These are phyloP conservation scores for Coprinopsis marcescibilis DNA, from an alignment of 768 basidiomycete genomes.

Conservation along the genomic window DNA sequence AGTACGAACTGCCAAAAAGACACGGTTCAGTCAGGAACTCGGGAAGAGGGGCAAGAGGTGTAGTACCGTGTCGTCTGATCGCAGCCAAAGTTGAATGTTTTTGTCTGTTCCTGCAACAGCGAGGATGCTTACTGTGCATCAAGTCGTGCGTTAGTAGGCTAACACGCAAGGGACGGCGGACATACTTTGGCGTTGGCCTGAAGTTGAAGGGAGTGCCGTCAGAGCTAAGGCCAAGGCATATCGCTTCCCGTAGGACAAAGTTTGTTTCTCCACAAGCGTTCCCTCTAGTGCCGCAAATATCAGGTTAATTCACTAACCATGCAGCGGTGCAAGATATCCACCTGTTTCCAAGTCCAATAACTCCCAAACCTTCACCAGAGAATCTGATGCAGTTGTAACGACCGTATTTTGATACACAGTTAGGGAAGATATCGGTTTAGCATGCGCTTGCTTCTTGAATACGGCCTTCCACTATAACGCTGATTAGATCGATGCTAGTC, in stretches of 20 bases:
- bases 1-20: conserved; percentile 44
- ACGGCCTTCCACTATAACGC: conserved; percentile 51
- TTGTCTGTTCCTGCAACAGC: conserved; percentile 81
- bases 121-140: conserved; percentile 63
- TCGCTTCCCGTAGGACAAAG: conserved; percentile 56
- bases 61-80: conserved; percentile 49
- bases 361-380: conserved; percentile 70
- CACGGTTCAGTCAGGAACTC: too few relatives aligned
- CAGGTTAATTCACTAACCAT: not conserved
- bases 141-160: not conserved
- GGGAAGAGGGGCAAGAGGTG: not conserved
- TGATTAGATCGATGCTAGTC: conserved; percentile 10
- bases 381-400: conserved; percentile 82
- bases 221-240: conserved; percentile 72
- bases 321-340: conserved; percentile 10
- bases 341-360: conserved; percentile 28
- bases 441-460: conserved; percentile 52
- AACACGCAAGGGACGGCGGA: conserved; percentile 1
- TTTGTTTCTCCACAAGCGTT: conserved; percentile 44
- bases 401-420: conserved; percentile 43
- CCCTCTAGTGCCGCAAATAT: conserved; percentile 20
- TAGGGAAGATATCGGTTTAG: conserved; percentile 64
- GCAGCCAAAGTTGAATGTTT: conserved; percentile 72
- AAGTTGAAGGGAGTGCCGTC: conserved; percentile 54
- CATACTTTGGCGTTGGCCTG: conserved; percentile 48